phyloP scores from a whole-genome alignment of 108 stramenopile genomes.

The Fistulifera pelliculosa region DNA sequence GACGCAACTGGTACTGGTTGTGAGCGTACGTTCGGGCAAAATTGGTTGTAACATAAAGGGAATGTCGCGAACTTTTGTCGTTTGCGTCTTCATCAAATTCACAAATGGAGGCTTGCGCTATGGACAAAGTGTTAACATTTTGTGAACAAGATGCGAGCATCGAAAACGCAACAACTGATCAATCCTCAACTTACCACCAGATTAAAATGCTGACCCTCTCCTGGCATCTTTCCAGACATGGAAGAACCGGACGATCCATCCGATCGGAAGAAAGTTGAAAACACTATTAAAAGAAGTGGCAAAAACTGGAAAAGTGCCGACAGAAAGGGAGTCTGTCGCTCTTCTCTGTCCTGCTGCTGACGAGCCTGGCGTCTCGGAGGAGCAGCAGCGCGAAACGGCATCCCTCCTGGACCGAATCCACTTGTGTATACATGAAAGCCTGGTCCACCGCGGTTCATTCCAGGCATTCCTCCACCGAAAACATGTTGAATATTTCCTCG shows the following conservation, averaged over 20 bases:
- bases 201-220: slow-evolving; percentile 71
- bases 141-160: not conserved
- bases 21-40: slow-evolving; percentile 71
- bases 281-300: slow-evolving; percentile 63
- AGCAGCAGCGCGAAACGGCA: slow-evolving; percentile 15
- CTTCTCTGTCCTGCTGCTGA: slow-evolving; percentile 41
- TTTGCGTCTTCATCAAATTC: slow-evolving; percentile 58
- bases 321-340: slow-evolving; percentile 16
- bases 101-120: slow-evolving; percentile 53
- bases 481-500: slow-evolving; percentile 96
- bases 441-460: slow-evolving; percentile 28
- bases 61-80: slow-evolving; percentile 74
- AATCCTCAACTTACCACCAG: slow-evolving; percentile 45
- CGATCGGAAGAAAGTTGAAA: slow-evolving; percentile 54
- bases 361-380: not conserved
- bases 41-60: slow-evolving; percentile 77
- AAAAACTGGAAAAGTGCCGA: slow-evolving; percentile 45
- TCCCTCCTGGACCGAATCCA: slow-evolving; percentile 44
- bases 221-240: slow-evolving; percentile 17
- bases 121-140: slow-evolving; percentile 1
- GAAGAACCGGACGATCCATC: slow-evolving; percentile 6
- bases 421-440: slow-evolving; percentile 36
- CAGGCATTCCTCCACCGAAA: slow-evolving; percentile 87
- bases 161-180: not conserved
- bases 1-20: slow-evolving; percentile 80